Evolutionary conservation across 78 protist genomes (phyloP).

Genomic region (Dictyostelium brefeldianum): DNA sequence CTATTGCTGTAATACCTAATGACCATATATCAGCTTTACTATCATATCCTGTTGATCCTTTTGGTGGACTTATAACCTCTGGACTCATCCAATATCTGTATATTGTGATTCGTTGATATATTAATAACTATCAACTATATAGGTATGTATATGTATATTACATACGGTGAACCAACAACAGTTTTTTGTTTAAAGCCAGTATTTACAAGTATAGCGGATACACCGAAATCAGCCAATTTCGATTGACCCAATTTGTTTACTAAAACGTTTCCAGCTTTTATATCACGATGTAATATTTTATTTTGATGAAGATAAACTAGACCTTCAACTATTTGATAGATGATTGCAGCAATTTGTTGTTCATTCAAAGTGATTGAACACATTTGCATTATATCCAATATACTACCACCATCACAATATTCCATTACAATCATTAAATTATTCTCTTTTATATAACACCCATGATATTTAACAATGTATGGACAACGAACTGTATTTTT

Average conservation of each 20-base stretch:
- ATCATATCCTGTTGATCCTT: constrained; percentile 59
- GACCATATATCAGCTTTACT: constrained; percentile 93
- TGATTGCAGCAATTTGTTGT: constrained; percentile 55
- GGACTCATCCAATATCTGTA: constrained; percentile 87
- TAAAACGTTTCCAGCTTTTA: constrained; percentile 88
- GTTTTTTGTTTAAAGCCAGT: constrained; percentile 79
- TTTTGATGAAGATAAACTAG: constrained; percentile 83
- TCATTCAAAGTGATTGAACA: constrained; percentile 58
- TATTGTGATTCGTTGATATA: neutral
- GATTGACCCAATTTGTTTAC: constrained; percentile 76
- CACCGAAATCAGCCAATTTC: constrained; percentile 86
- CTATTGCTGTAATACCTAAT: constrained; percentile 94
- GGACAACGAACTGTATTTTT: constrained; percentile 78
- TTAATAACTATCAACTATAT: too few species aligned
- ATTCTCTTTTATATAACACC: constrained; percentile 83
- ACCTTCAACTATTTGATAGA: constrained; percentile 81
- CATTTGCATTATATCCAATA: constrained; percentile 82
- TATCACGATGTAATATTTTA: constrained; percentile 87
- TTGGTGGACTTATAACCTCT: constrained; percentile 85
- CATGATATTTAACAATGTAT: constrained; percentile 80
- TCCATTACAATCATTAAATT: constrained; percentile 87
- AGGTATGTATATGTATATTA: neutral
- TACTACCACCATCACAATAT: constrained; percentile 84
- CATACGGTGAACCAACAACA: constrained; percentile 89
- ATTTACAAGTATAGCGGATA: constrained; percentile 68